Conservation (phyloP, 2,329 filamentous ascomycete genomes). For the Acrocalymma vagum region DNA sequence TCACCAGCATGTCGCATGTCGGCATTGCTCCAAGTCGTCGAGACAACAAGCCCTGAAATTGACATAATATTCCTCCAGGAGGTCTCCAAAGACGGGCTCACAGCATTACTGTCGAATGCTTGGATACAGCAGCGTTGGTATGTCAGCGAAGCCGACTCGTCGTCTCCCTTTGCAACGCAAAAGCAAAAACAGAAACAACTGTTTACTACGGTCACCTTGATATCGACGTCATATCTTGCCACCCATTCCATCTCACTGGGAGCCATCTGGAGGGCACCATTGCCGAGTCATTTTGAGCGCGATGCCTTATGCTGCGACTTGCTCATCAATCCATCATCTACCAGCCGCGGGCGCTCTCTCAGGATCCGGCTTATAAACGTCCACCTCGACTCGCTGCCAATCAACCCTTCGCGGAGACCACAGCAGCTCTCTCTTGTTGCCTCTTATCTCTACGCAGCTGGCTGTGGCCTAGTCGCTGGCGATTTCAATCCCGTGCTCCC, state of each 20-base stretch:
- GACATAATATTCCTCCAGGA: constrained; percentile 12
- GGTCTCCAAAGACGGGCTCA: constrained; percentile 5
- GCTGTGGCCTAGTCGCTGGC: constrained; percentile 10
- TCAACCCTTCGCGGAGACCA: constrained; percentile 10
- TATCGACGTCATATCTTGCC: constrained; percentile 6
- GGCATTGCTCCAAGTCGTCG: constrained; percentile 3
- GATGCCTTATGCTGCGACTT: constrained; percentile 14
- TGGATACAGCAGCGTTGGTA: constrained; percentile 11
- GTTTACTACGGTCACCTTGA: constrained; percentile 10
- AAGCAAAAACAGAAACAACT: too few species aligned
- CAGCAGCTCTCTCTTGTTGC: constrained; percentile 9
- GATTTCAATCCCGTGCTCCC: constrained; percentile 17
- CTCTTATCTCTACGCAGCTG: constrained; percentile 6
- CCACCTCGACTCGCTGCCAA: constrained; percentile 14
- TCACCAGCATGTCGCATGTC: constrained; percentile 7
- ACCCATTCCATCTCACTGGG: constrained; percentile 5
- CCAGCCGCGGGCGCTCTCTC: neutral
- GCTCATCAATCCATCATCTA: constrained; percentile 3
- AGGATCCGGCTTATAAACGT: constrained; percentile 13
- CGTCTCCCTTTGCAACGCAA: constrained; percentile 5
- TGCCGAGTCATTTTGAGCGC: constrained; percentile 9
- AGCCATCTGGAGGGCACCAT: constrained; percentile 6
- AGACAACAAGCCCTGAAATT: neutral
- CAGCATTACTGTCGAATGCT: constrained; percentile 1
- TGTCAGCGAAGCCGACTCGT: constrained; percentile 5